Base-by-base conservation (phyloP, 2,329 filamentous ascomycete genomes). In the Daldinia sp. region DNA sequence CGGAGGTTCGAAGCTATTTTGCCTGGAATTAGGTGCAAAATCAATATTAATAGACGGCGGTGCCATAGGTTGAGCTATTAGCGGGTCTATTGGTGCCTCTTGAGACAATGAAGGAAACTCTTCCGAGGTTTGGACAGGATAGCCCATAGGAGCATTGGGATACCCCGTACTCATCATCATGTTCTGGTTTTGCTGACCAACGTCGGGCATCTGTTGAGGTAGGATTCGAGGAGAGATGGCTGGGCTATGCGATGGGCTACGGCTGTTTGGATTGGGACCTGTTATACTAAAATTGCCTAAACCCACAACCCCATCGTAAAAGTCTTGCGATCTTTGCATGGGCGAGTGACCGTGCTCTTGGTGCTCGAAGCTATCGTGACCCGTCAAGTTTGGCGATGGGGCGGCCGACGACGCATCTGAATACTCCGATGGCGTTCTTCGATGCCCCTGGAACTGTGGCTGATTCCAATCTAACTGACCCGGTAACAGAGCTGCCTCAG, bases 41-140 rank as follows among this genome's bases (percentile, higher is more conserved):
- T 97, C 92, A 70, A 97, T 95, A 74, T 95, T 96, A 77, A 97
- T 97, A 52, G 94, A 92, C 0, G 94, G 94, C n/a, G 94, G 92
- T 3, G 90, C 90, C 89, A 96, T 95, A 69, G 91, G 85, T 50
- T 89, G 86, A 45, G 73, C 51, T 85, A 87, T 73, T 85, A 88
- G 4, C 87, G 68, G 60, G 25, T 67, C 86, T 74, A 91, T 85
- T 21, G 78, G 78, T n/a, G 77, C 75, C 21, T 81, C 79, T 57
- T 81, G 79, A 15, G 75, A 74, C 11, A 87, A 76, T 27, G 79
- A 75, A 4, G 85, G 83, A 69, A 87, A 88, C 6, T 83, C 79
- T 68, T 87, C 84, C 2, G 74, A 68, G 72, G 74, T 25, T 66
- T 72, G 27, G 66, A 77, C 63, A 74, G 78, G 63, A 80, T 74